Percentiles rank a stretch among this genome's conserved stretches.
Evolutionary conservation across 179 eudicot genomes (phyloP).

Genomic region (Beta macrorhiza): DNA sequence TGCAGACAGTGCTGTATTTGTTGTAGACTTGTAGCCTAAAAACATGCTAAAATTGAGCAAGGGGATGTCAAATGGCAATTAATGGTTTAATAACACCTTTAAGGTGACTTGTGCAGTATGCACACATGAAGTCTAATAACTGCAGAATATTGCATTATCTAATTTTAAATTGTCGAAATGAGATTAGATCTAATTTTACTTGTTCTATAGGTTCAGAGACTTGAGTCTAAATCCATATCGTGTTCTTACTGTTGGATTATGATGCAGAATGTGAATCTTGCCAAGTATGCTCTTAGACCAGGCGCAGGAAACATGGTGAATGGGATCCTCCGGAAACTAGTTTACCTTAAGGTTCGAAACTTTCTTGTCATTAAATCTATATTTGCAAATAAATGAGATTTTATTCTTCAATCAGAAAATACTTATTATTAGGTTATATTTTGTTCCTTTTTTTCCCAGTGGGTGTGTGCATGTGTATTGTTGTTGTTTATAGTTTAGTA

Average conservation of each 20-base stretch:
- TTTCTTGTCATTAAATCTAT: neutral
- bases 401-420: neutral
- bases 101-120: neutral
- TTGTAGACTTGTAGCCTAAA: neutral
- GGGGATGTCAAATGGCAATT: neutral
- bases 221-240: neutral
- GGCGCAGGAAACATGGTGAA: constrained; percentile 99
- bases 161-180: neutral
- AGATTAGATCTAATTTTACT: neutral
- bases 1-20: neutral
- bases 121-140: neutral
- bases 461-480: neutral
- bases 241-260: constrained; percentile 2
- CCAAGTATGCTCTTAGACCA: constrained; percentile 87
- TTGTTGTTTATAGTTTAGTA: neutral
- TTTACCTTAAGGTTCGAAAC: constrained; percentile 58
- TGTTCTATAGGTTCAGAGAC: neutral
- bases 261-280: constrained; percentile 86
- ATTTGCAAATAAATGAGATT: neutral
- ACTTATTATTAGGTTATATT: neutral
- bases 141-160: neutral
- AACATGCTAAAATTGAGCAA: neutral
- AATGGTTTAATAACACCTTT: neutral
- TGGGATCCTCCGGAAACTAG: constrained; percentile 85
- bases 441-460: neutral